Base-by-base conservation (phyloP, 345 rosid genomes). In the Aquilaria malaccensis region DNA sequence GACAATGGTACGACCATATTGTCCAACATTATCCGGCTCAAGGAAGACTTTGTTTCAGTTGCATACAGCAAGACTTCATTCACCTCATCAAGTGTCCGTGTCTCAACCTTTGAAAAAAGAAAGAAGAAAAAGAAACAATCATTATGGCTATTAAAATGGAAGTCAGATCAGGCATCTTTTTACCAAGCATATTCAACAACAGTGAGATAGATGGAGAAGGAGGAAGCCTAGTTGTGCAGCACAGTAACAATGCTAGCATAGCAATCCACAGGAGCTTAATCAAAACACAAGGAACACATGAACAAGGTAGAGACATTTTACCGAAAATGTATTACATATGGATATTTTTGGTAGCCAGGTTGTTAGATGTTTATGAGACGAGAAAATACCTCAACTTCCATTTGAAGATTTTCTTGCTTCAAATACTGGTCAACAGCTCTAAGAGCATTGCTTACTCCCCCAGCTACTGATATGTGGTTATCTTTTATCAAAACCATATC, bases 401-500 rank as follows among this genome's bases (percentile, higher is more conserved):
- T 82, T 61, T 83, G 85, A 59, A 86, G 89, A 72, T 86, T 86
- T 67, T 61, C 76, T 74, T 76, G 74, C 62, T 75, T 69, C 43
- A 95, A 74, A 72, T 88, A 91, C 54, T 59, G 73, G 72, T 91
- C 97, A 53, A 86, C 91, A 13, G 89, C 79, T 76, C 56, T 85
- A 52, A 95, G 76, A 71, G 96, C 94, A 62, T 85, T 83, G 14
- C 73, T 76, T 60, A 91, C 83, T 55, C 96, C 91, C 57, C 89
- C 91, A 69, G 99, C 97, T 67, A 81, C 79, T 61, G 97, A 91
- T 79, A 95, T 88, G 66, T 95, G 99, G 69, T 95, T 95, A 66
- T 95, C 99, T 76, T 91, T 94, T 60, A 88, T 85, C 99, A 85
- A 75, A 69, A 94, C 93, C 99, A 91, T 94, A 75, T 91, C 99